A percentile compares a stretch with the other conserved stretches of the same genome.
phyloP scores from a whole-genome alignment of 495 filamentous ascomycete species.

The Apiosordaria backusii region DNA sequence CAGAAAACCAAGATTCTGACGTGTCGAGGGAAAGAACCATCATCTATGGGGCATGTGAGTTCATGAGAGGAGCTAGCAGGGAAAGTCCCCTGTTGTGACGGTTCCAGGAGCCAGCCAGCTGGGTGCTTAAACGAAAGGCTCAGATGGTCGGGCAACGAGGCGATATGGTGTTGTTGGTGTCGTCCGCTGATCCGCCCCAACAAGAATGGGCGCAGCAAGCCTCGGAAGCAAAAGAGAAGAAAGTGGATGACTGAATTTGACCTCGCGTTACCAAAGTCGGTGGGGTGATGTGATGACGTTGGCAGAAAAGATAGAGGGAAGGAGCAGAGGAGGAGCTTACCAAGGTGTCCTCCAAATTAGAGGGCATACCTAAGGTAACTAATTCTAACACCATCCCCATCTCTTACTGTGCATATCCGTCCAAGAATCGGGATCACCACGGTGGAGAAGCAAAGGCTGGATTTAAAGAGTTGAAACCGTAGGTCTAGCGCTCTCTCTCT shows the following conservation, averaged over 20 bases:
- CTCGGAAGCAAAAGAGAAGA: not conserved
- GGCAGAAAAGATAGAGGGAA: too few species aligned
- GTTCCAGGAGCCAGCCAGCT: not conserved
- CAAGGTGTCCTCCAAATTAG: too few species aligned
- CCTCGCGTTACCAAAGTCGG: not conserved
- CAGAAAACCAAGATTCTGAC: not conserved
- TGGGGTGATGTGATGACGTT: too few species aligned
- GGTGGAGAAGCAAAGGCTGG: too few species aligned
- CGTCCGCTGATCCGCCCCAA: not conserved
- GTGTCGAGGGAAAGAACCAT: not conserved
- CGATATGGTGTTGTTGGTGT: not conserved
- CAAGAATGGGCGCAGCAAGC: not conserved
- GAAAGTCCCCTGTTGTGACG: not conserved
- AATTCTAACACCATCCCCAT: too few species aligned
- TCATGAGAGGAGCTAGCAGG: not conserved
- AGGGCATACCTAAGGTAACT: too few species aligned
- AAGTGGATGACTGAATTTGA: not conserved
- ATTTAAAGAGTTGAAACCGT: too few species aligned
- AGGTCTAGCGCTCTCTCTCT: not conserved
- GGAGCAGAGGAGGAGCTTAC: too few species aligned
- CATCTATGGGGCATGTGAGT: not conserved
- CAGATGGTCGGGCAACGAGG: slow-evolving; percentile 2
- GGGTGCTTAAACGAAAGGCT: not conserved
- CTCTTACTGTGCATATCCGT: too few species aligned
- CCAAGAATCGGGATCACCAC: too few species aligned